Conservation (phyloP, 495 filamentous ascomycete species). For the Trichoderma virens region DNA sequence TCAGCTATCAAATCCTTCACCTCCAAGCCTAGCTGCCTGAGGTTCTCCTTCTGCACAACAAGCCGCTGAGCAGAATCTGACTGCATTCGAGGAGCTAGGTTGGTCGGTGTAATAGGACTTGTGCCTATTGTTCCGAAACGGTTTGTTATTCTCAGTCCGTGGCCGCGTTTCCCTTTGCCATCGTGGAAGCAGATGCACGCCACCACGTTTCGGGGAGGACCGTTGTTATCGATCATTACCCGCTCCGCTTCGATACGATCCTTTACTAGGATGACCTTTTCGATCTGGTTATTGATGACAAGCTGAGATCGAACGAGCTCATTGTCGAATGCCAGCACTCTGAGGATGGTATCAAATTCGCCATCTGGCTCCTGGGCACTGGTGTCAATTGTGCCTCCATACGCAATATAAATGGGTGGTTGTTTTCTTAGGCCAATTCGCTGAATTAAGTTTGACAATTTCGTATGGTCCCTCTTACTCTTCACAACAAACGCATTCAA, state of each 20-base stretch:
- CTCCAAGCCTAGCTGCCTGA: slow-evolving; percentile 38
- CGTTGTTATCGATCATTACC: slow-evolving; percentile 57
- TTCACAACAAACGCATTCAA: slow-evolving; percentile 76
- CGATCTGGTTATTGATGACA: slow-evolving; percentile 74
- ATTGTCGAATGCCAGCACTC: slow-evolving; percentile 76
- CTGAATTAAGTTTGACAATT: slow-evolving; percentile 56
- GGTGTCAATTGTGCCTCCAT: slow-evolving; percentile 50
- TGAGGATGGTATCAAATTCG: slow-evolving; percentile 65
- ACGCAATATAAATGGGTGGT: slow-evolving; percentile 58
- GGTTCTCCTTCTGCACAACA: slow-evolving; percentile 36
- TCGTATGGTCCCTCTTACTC: slow-evolving; percentile 57
- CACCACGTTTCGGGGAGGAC: slow-evolving; percentile 57
- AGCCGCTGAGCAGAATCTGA: slow-evolving; percentile 66
- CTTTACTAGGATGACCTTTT: slow-evolving; percentile 75
- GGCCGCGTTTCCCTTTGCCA: slow-evolving; percentile 36
- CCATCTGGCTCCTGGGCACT: slow-evolving; percentile 63
- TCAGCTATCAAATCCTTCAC: slow-evolving; percentile 26
- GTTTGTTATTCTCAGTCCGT: slow-evolving; percentile 57
- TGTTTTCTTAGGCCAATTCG: slow-evolving; percentile 40
- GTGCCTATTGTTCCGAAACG: slow-evolving; percentile 36
- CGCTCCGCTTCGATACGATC: slow-evolving; percentile 54
- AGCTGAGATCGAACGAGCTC: slow-evolving; percentile 68
- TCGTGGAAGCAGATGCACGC: slow-evolving; percentile 59
- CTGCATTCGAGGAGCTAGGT: slow-evolving; percentile 62
- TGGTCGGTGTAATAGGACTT: slow-evolving; percentile 22